Percentiles rank a stretch among this genome's conserved stretches.
Evolutionary conservation across 768 basidiomycete species (phyloP).

Genomic region (Termitomyces sp.): DNA sequence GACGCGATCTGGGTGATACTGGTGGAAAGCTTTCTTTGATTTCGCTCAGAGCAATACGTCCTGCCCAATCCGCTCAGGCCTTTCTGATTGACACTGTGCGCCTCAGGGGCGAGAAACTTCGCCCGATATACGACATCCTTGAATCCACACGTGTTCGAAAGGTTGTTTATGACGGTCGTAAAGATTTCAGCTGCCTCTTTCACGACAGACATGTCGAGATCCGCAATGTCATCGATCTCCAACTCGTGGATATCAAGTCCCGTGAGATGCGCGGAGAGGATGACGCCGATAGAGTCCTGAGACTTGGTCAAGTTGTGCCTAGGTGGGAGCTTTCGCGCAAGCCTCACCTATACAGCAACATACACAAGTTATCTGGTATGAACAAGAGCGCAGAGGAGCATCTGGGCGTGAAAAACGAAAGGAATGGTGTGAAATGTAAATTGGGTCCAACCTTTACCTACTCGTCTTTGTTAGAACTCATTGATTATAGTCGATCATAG

Average conservation of each 20-base stretch:
- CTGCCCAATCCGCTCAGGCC: background rate
- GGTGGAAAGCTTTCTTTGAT: slow-evolving; percentile 8
- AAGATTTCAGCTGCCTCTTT: slow-evolving; percentile 10
- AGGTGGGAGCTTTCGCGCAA: background rate
- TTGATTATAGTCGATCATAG: slow-evolving; percentile 3
- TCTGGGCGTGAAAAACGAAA: background rate
- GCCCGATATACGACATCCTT: slow-evolving; percentile 8
- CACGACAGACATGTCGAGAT: slow-evolving; percentile 3
- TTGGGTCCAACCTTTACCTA: background rate
- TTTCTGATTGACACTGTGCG: slow-evolving; percentile 6
- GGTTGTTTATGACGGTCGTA: slow-evolving; percentile 10
- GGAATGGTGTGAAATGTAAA: background rate
- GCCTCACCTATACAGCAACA: background rate
- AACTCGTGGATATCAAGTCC: slow-evolving; percentile 8
- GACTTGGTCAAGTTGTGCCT: slow-evolving; percentile 1
- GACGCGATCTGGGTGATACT: background rate
- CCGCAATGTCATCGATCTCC: slow-evolving; percentile 5
- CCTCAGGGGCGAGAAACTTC: background rate
- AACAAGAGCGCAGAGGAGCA: slow-evolving; percentile 5
- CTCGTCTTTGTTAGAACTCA: background rate
- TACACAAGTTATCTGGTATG: slow-evolving; percentile 6
- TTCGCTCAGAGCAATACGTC: slow-evolving; percentile 1
- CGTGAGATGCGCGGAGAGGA: slow-evolving; percentile 6
- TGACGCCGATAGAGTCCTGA: background rate
- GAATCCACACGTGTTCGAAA: slow-evolving; percentile 5